Evolutionary conservation across 768 basidiomycete genomes (phyloP), one percentile per base, ranked within the genome.

Genomic region (Cystobasidium onofrii): DNA sequence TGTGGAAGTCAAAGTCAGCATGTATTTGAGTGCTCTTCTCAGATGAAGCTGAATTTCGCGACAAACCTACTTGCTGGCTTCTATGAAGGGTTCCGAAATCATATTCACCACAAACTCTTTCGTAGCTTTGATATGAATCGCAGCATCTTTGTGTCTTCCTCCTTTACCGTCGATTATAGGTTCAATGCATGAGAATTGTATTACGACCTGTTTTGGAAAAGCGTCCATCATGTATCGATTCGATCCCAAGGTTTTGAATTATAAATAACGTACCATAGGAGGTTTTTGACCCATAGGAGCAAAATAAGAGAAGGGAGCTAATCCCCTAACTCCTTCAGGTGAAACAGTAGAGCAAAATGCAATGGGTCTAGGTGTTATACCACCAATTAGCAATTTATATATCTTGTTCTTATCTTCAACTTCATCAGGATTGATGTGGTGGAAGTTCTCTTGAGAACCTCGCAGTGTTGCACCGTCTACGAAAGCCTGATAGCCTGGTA

Each of bases 51-150:
- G n/a, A n/a, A n/a, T n/a, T n/a, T n/a, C n/a, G n/a, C n/a, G n/a
- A n/a, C n/a, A n/a, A 15, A 25, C 69, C 7, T 34, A 74, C 67
- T 83, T 83, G 4, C 81, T 76, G 0, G 82, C 82, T 74, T 83
- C 83, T 61, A 83, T 63, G 75, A 83, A 83, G 0, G 86, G 81
- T 79, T 90, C 88, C 70, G 87, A 88, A 76, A 92, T 86, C 65
- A 89, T 86, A 77, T 86, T 88, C 62, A 88, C 85, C 9, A 86
- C 87, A 80, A 91, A 91, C 78, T 88, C 84, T 74, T 86, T 87
- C 18, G 86, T 88, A 0, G 82, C 82, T 61, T 85, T 80, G 75
- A 90, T 88, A 75, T 90, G 90, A 74, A 84, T 83, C 60, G 85
- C 83, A 20, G 87, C 88, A 78, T 90, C 88, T 78, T 78, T 79